Percentiles rank a stretch among this genome's conserved stretches.
phyloP scores from a whole-genome alignment of 1,284 basidiomycete genomes.

The Trichosporon coremiiforme region DNA sequence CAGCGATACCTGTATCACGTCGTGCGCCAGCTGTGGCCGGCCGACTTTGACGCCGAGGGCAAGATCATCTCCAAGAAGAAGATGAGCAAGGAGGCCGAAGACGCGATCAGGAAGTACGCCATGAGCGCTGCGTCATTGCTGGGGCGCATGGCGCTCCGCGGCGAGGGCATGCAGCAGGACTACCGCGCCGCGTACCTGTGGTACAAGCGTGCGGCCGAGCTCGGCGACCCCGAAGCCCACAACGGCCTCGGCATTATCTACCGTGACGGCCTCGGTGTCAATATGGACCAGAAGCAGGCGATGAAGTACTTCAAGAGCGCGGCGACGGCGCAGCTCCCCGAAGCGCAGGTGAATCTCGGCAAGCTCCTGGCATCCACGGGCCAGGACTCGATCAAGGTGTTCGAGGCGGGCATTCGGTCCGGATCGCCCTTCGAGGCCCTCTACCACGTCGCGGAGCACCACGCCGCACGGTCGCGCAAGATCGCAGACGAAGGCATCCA shows the following conservation, averaged over 20 bases:
- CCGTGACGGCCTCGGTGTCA: conserved; percentile 81
- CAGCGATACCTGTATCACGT: conserved; percentile 78
- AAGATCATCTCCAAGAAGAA: conserved; percentile 59
- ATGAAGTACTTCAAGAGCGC: conserved; percentile 72
- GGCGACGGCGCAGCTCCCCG: conserved; percentile 79
- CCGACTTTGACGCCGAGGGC: conserved; percentile 59
- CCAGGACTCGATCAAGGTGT: conserved; percentile 66
- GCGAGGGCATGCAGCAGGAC: conserved; percentile 85
- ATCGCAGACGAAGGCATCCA: conserved; percentile 12
- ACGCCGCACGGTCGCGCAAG: conserved; percentile 63
- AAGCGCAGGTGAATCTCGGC: conserved; percentile 86
- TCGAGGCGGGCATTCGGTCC: conserved; percentile 77
- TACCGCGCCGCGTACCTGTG: conserved; percentile 80
- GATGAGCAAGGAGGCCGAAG: conserved; percentile 59
- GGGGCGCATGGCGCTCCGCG: conserved; percentile 89
- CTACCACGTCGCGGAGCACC: conserved; percentile 82
- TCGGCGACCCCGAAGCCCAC: conserved; percentile 78
- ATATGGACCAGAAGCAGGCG: conserved; percentile 61
- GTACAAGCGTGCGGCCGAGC: conserved; percentile 83
- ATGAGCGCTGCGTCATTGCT: conserved; percentile 75
- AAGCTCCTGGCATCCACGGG: conserved; percentile 66
- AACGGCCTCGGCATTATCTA: conserved; percentile 90
- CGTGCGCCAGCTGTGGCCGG: conserved; percentile 78
- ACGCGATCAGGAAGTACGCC: conserved; percentile 68
- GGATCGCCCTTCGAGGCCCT: conserved; percentile 91